Evolutionary conservation across 306 rosid species (phyloP).

Genomic region (Cucurbita ficifolia): DNA sequence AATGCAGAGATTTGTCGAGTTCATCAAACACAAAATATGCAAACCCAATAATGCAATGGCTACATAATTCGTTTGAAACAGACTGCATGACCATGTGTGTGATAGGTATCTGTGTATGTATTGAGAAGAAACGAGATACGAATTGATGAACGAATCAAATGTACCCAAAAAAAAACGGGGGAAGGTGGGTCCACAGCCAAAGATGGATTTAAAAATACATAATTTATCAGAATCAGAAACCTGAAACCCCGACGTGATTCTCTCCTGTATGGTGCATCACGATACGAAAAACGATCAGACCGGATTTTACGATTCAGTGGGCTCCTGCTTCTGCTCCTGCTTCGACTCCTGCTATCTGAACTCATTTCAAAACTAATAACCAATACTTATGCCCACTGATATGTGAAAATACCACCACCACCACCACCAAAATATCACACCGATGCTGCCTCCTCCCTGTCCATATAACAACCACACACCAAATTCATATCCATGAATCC

Average conservation of each 20-base stretch:
- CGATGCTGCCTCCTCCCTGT: constrained; percentile 78
- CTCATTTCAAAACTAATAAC: constrained; percentile 55
- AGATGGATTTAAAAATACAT: constrained; percentile 7
- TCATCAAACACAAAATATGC: background rate
- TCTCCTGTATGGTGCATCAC: constrained; percentile 95
- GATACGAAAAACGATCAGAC: constrained; percentile 84
- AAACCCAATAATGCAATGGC: background rate
- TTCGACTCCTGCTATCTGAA: constrained; percentile 84
- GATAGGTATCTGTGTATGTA: background rate
- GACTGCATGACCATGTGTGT: background rate
- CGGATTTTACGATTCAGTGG: constrained; percentile 88
- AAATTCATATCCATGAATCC: constrained; percentile 61
- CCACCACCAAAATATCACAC: constrained; percentile 43
- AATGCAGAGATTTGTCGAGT: background rate
- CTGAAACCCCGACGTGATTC: constrained; percentile 97
- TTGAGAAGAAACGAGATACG: background rate
- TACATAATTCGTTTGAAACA: background rate
- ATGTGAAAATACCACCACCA: constrained; percentile 37
- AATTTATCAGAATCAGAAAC: constrained; percentile 41
- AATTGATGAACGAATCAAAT: background rate
- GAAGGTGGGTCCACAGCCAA: background rate
- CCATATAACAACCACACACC: constrained; percentile 94
- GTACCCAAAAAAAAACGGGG: background rate
- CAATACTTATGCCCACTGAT: constrained; percentile 56
- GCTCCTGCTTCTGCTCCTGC: constrained; percentile 95